Conservation (phyloP, 306 rosid species). For the Cicer cuneatum region DNA sequence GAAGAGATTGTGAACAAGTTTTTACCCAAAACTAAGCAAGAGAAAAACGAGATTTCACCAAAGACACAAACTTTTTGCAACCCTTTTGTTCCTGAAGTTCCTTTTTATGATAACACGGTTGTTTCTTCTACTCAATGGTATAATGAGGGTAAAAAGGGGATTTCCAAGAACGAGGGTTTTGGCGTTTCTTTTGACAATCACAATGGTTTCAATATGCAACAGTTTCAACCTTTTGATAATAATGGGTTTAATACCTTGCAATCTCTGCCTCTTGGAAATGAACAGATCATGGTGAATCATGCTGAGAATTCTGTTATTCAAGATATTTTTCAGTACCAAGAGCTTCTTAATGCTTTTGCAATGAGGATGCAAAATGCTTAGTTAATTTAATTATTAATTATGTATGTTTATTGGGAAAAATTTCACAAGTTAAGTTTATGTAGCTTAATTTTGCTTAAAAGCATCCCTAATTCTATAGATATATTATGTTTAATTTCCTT, state of each 20-base stretch:
- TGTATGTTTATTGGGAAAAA: background rate
- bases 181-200: slow-evolving; percentile 44
- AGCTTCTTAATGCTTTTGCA: slow-evolving; percentile 53
- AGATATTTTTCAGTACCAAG: slow-evolving; percentile 64
- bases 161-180: slow-evolving; percentile 28
- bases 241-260: slow-evolving; percentile 31
- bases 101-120: slow-evolving; percentile 2
- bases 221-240: slow-evolving; percentile 37
- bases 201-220: slow-evolving; percentile 45
- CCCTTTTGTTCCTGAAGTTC: slow-evolving; percentile 8
- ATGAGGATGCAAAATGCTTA: slow-evolving; percentile 66
- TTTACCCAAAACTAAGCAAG: slow-evolving; percentile 55
- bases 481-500: background rate
- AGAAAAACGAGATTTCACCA: background rate
- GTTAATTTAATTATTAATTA: background rate
- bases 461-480: background rate
- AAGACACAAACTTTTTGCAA: background rate
- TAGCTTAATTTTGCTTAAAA: background rate
- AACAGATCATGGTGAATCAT: slow-evolving; percentile 40
- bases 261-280: slow-evolving; percentile 43
- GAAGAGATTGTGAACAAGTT: slow-evolving; percentile 74
- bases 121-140: slow-evolving; percentile 25
- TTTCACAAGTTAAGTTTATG: background rate
- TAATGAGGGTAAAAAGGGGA: slow-evolving; percentile 4
- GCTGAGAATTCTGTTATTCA: slow-evolving; percentile 45